These are phyloP conservation scores for Pestalotiopsis sp. DNA, from an alignment of 2,329 filamentous ascomycete genomes.

Conservation along the genomic window DNA sequence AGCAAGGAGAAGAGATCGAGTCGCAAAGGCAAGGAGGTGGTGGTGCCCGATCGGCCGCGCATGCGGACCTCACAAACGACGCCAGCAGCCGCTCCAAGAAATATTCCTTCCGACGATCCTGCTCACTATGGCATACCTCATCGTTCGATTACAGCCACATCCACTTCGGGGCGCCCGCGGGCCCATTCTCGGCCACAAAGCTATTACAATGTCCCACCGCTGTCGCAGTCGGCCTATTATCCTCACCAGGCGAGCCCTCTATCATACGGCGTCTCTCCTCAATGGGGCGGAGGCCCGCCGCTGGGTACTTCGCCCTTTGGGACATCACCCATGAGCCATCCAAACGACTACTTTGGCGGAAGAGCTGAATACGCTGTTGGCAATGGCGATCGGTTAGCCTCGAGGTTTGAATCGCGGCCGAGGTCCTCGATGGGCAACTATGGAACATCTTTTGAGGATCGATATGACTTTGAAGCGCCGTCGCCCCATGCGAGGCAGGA, in stretches of 20 bases:
- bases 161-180: constrained; percentile 34
- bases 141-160: constrained; percentile 30
- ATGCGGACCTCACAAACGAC: constrained; percentile 40
- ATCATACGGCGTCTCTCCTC: constrained; percentile 27
- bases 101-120: constrained; percentile 37
- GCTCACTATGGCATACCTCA: constrained; percentile 42
- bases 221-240: constrained; percentile 38
- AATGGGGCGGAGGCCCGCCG: constrained; percentile 18
- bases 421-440: constrained; percentile 44
- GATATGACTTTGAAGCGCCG: constrained; percentile 39
- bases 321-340: constrained; percentile 3
- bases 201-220: constrained; percentile 41
- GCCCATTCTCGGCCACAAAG: constrained; percentile 39
- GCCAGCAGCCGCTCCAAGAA: constrained; percentile 29
- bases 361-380: not conserved
- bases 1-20: constrained; percentile 33
- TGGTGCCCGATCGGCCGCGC: constrained; percentile 29
- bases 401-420: constrained; percentile 33
- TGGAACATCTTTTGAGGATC: constrained; percentile 35
- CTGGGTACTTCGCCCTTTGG: constrained; percentile 5
- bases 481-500: constrained; percentile 34
- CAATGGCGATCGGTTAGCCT: constrained; percentile 19
- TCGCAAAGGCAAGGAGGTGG: constrained; percentile 16
- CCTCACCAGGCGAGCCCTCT: constrained; percentile 27
- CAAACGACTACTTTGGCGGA: constrained; percentile 14